These are phyloP conservation scores for Sporothrix pallida DNA, from an alignment of 2,329 filamentous ascomycete species.

Conservation along the genomic window DNA sequence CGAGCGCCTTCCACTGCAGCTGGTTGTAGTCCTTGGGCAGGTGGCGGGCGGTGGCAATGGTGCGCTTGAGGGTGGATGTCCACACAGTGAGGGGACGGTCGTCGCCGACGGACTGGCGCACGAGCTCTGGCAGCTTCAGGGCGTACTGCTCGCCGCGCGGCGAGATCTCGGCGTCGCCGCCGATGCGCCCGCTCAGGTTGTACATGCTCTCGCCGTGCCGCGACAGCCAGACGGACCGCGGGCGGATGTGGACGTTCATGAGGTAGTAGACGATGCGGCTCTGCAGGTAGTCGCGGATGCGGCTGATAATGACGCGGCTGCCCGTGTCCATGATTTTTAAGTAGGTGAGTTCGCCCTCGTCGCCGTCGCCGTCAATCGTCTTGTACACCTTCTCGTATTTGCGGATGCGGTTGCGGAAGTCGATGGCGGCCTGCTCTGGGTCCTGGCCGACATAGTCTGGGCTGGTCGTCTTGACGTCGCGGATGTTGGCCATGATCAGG, in stretches of 20 bases:
- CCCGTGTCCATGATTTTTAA: constrained; percentile 98
- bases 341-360: constrained; percentile 88
- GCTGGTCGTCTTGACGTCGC: constrained; percentile 95
- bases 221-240: constrained; percentile 94
- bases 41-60: constrained; percentile 87
- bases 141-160: constrained; percentile 87
- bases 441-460: constrained; percentile 95
- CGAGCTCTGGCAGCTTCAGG: constrained; percentile 79
- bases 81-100: constrained; percentile 66
- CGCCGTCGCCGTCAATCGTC: constrained; percentile 79
- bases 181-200: constrained; percentile 89
- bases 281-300: constrained; percentile 94
- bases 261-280: constrained; percentile 97
- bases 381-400: constrained; percentile 98
- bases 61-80: constrained; percentile 73
- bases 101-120: constrained; percentile 80
- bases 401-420: constrained; percentile 91
- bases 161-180: constrained; percentile 88
- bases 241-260: constrained; percentile 98
- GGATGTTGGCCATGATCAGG: constrained; percentile 96
- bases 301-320: constrained; percentile 96
- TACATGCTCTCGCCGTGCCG: constrained; percentile 95
- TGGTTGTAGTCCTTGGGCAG: constrained; percentile 85
- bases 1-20: constrained; percentile 96
- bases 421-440: constrained; percentile 84